Evolutionary conservation across 2,329 filamentous ascomycete species (phyloP), one percentile per base, ranked within the genome.

Genomic region (Curvularia sp.): DNA sequence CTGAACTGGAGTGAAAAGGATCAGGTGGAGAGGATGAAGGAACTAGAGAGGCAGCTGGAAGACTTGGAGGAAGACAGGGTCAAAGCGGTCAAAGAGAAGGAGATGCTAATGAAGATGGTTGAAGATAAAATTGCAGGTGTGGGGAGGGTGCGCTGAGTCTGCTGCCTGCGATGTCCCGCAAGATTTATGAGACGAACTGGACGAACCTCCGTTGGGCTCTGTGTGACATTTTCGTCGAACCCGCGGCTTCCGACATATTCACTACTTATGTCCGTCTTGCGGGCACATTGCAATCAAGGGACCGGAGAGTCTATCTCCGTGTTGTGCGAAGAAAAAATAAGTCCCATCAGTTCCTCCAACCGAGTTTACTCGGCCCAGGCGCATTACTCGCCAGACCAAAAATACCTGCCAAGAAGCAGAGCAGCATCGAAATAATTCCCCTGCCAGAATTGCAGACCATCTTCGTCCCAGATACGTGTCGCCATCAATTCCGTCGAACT

Each of bases 1-100:
- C 80, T 95, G 22, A 89, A 92, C 44, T 91, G 88, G 62, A 94
- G 89, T 70, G 90, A 94, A 74, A 82, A 85, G 62, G 89, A 93
- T 70, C 92, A 96, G 76, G 85, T 90, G 72, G 82, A 84, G 64
- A 84, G 85, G 50, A 81, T 84, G 72, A 68, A 72, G 50, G 78
- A 78, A 64, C 60, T 83, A 59, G 79, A 82, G 68, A 66, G 60
- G 41, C 74, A 82, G 64, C 51, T 83, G 60, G 73, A 77, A 41
- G 74, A 76, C 38, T 67, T 81, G 22, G 80, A 82, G 63, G 68
- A 60, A 20, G 76, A 81, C 71, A 68, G 79, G 51, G 53, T 70
- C 52, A 63, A 71, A 58, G 80, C 80, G 38, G 76, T 80, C 42
- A 69, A 59, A 52, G 78, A 81, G 63, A 79, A 77, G 65, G 78